Conservation (phyloP, 2,329 filamentous ascomycete species). For the Alternaria sp. region DNA sequence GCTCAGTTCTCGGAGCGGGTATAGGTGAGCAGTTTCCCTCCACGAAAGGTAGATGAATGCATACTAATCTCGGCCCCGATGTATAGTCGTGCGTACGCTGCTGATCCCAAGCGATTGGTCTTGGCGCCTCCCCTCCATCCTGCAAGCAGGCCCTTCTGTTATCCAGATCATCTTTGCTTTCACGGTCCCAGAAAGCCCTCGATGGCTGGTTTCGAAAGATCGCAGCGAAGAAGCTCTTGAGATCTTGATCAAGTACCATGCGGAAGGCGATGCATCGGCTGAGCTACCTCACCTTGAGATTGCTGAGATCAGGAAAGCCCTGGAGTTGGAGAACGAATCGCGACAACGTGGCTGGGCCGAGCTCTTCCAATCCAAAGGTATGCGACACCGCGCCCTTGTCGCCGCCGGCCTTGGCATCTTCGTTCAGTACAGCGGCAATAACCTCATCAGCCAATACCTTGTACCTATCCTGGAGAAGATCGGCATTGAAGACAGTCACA, state of each 20-base stretch:
- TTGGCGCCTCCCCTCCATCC: conserved; percentile 70
- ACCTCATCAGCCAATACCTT: conserved; percentile 69
- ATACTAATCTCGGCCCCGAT: neutral
- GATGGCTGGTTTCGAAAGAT: conserved; percentile 70
- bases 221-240: conserved; percentile 66
- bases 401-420: conserved; percentile 69
- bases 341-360: conserved; percentile 63
- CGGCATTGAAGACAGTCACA: conserved; percentile 59
- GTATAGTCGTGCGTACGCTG: conserved; percentile 64
- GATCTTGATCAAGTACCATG: conserved; percentile 69
- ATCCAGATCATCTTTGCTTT: conserved; percentile 70
- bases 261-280: conserved; percentile 61
- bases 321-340: conserved; percentile 63
- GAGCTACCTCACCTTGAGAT: conserved; percentile 70
- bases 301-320: conserved; percentile 69
- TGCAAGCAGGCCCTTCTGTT: conserved; percentile 67
- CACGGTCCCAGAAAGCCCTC: conserved; percentile 67
- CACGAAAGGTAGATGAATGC: neutral
- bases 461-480: conserved; percentile 66
- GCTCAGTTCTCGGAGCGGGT: conserved; percentile 63
- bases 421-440: conserved; percentile 72
- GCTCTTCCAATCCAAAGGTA: conserved; percentile 67
- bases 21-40: conserved; percentile 40
- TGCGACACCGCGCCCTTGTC: conserved; percentile 68
- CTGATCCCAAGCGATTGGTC: conserved; percentile 67